A percentile compares a stretch with the other conserved stretches of the same genome.
phyloP scores from a whole-genome alignment of 164 flowering plant species.

The Akebia trifoliata region DNA sequence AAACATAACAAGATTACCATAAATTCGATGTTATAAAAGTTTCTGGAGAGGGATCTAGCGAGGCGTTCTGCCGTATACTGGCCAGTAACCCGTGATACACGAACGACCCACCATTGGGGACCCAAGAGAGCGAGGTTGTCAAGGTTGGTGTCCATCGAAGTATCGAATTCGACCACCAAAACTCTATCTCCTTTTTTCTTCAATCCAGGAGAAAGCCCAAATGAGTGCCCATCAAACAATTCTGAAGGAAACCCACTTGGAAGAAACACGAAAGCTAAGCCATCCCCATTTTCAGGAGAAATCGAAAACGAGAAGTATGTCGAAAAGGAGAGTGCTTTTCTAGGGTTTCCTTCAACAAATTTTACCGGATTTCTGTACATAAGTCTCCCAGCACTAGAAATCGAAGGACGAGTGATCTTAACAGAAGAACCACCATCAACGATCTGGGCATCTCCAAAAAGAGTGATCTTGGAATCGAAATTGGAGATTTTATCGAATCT shows the following conservation, averaged over 20 bases:
- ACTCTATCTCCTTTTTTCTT: slow-evolving; percentile 19
- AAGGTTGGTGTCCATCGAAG: slow-evolving; percentile 43
- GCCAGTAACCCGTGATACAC: slow-evolving; percentile 46
- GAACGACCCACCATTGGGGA: slow-evolving; percentile 88
- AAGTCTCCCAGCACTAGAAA: slow-evolving; percentile 46
- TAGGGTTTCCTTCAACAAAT: slow-evolving; percentile 38
- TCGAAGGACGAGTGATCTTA: slow-evolving; percentile 34
- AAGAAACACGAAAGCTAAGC: slow-evolving; percentile 50
- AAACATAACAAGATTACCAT: slow-evolving; percentile 35
- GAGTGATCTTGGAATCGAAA: slow-evolving; percentile 38
- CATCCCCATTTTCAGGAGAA: slow-evolving; percentile 50
- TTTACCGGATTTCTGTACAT: slow-evolving; percentile 48
- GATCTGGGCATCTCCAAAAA: slow-evolving; percentile 64
- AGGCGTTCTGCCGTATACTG: slow-evolving; percentile 49
- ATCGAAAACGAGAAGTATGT: slow-evolving; percentile 62
- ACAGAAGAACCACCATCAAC: slow-evolving; percentile 37
- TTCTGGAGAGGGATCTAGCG: slow-evolving; percentile 39
- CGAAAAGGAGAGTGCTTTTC: slow-evolving; percentile 50
- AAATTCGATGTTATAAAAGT: slow-evolving; percentile 57
- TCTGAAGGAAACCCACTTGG: slow-evolving; percentile 30
- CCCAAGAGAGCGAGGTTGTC: slow-evolving; percentile 63
- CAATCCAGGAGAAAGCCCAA: slow-evolving; percentile 36
- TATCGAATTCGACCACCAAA: slow-evolving; percentile 54
- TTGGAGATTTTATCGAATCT: slow-evolving; percentile 35
- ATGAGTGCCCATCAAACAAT: slow-evolving; percentile 23